phyloP scores from a whole-genome alignment of 768 basidiomycete species.

The Boletus insuetus region DNA sequence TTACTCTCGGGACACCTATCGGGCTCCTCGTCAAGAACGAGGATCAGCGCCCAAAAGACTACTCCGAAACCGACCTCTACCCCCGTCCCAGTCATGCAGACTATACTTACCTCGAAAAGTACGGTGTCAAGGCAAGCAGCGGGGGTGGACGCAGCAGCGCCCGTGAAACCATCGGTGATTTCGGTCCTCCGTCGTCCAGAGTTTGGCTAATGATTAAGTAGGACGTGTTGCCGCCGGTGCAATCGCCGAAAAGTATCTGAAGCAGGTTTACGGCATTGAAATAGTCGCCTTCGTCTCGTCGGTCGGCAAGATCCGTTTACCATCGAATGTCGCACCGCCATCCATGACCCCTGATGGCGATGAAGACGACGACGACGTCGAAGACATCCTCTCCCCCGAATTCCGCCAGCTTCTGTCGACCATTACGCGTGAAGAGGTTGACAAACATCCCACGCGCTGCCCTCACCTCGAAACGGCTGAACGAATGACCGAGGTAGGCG shows the following conservation, averaged over 20 bases:
- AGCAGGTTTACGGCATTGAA: constrained; percentile 81
- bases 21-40: constrained; percentile 96
- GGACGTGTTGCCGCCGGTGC: constrained; percentile 97
- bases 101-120: constrained; percentile 96
- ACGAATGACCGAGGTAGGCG: constrained; percentile 77
- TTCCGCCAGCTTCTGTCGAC: constrained; percentile 76
- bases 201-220: constrained; percentile 28
- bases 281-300: constrained; percentile 97
- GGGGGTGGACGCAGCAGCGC: constrained; percentile 95
- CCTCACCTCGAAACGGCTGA: constrained; percentile 88
- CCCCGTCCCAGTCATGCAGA: constrained; percentile 98
- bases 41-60: constrained; percentile 97
- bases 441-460: constrained; percentile 83
- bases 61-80: constrained; percentile 96
- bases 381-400: constrained; percentile 80
- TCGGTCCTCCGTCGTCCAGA: neutral
- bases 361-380: constrained; percentile 57
- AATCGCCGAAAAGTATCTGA: constrained; percentile 95
- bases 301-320: constrained; percentile 89
- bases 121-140: constrained; percentile 94
- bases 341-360: constrained; percentile 43
- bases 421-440: constrained; percentile 84
- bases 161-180: constrained; percentile 89
- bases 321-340: constrained; percentile 45
- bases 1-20: constrained; percentile 97